Conservation (phyloP, 768 basidiomycete species). For the Mycena amicta region DNA sequence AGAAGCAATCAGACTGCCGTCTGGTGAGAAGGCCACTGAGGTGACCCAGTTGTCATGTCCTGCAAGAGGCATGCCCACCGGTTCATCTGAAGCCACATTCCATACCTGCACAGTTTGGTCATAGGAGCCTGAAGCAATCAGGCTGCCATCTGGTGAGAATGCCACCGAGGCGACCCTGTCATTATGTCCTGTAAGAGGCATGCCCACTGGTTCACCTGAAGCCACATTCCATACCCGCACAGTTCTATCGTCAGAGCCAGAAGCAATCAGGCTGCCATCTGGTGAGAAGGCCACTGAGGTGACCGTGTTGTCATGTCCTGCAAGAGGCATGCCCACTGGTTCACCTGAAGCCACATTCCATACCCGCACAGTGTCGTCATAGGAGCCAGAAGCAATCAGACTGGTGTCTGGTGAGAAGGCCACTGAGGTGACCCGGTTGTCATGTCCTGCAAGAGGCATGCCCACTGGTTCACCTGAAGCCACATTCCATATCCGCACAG, state of each 20-base stretch:
- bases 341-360: background rate
- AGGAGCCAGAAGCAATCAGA: background rate
- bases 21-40: no score
- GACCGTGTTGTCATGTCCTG: background rate
- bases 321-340: background rate
- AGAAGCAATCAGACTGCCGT: no score
- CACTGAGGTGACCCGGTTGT: conserved; percentile 13
- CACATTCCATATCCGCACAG: background rate
- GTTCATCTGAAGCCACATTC: no score
- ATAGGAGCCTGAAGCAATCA: background rate
- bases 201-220: background rate
- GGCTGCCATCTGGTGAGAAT: background rate
- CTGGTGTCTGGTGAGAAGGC: background rate
- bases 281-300: background rate
- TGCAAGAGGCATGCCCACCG: no score
- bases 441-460: conserved; percentile 14
- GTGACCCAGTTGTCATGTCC: no score
- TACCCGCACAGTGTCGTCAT: background rate
- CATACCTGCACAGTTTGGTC: no score
- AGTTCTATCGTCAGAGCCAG: background rate
- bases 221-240: background rate
- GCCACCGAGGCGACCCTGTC: background rate
- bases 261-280: background rate
- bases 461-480: background rate
- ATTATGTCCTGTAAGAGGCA: background rate